These are phyloP conservation scores for Penicillium sp. DNA, from an alignment of 2,329 filamentous ascomycete genomes.

Conservation along the genomic window DNA sequence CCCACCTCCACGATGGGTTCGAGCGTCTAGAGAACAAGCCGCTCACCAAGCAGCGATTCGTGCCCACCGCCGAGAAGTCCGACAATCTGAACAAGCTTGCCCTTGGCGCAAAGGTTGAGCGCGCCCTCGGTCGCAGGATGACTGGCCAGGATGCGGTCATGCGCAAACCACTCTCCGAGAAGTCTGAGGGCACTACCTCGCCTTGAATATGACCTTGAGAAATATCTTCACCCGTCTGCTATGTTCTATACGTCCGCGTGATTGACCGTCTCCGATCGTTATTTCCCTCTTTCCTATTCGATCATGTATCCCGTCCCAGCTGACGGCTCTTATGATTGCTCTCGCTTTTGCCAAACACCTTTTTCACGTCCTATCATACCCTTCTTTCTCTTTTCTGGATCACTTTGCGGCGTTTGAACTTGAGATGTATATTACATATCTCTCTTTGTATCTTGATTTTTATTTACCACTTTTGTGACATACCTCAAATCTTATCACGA, in stretches of 20 bases:
- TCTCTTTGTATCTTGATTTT: background rate
- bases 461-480: conserved; percentile 2
- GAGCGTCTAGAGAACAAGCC: conserved; percentile 89
- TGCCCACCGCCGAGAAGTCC: conserved; percentile 75
- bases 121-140: conserved; percentile 84
- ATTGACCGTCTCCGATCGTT: conserved; percentile 9
- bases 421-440: conserved; percentile 7
- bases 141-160: conserved; percentile 78
- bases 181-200: conserved; percentile 29
- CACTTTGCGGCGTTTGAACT: conserved; percentile 15
- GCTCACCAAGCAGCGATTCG: conserved; percentile 77
- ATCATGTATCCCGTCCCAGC: conserved; percentile 1
- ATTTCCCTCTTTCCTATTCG: conserved; percentile 9
- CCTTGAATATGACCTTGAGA: conserved; percentile 1
- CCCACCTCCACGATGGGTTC: conserved; percentile 76
- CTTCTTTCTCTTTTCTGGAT: conserved; percentile 7
- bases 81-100: conserved; percentile 84
- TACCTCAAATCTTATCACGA: background rate
- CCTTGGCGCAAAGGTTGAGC: conserved; percentile 85
- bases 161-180: conserved; percentile 62
- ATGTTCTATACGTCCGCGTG: background rate
- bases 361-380: conserved; percentile 26
- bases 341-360: conserved; percentile 10
- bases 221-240: background rate
- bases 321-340: conserved; percentile 12